Percentiles rank a stretch among this genome's conserved stretches.
Conservation (phyloP, 2,329 filamentous ascomycete species). For the Hymenoscyphus fraxineus region DNA sequence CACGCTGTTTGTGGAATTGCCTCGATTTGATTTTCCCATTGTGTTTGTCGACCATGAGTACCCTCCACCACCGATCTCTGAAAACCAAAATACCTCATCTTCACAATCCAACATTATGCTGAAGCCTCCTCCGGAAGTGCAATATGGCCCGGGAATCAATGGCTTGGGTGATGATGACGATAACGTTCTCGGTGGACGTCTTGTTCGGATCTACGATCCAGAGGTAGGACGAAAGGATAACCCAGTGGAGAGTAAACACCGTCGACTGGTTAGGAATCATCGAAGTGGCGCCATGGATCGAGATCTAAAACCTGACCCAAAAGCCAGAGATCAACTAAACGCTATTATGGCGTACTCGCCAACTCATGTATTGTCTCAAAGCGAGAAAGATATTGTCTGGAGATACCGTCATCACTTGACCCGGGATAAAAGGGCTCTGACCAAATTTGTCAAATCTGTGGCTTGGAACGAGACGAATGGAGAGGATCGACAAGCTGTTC, state of each 20-base stretch:
- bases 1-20: slow-evolving; percentile 83
- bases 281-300: slow-evolving; percentile 92
- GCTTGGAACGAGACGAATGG: slow-evolving; percentile 78
- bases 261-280: slow-evolving; percentile 81
- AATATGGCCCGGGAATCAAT: slow-evolving; percentile 85
- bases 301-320: slow-evolving; percentile 92
- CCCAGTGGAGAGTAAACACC: slow-evolving; percentile 91
- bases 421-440: slow-evolving; percentile 85
- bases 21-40: slow-evolving; percentile 90
- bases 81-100: slow-evolving; percentile 60
- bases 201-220: slow-evolving; percentile 88
- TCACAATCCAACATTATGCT: slow-evolving; percentile 66
- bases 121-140: slow-evolving; percentile 82
- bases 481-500: slow-evolving; percentile 84
- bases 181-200: slow-evolving; percentile 49
- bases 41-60: slow-evolving; percentile 96
- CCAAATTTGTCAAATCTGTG: slow-evolving; percentile 97
- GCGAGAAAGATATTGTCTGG: slow-evolving; percentile 96
- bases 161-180: slow-evolving; percentile 51
- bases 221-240: slow-evolving; percentile 88
- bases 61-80: slow-evolving; percentile 75
- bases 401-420: slow-evolving; percentile 94
- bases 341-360: slow-evolving; percentile 88
- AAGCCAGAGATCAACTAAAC: slow-evolving; percentile 91
- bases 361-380: slow-evolving; percentile 78